Conservation (phyloP, 352 stramenopile genomes). For the Globisporangium spiculum region DNA sequence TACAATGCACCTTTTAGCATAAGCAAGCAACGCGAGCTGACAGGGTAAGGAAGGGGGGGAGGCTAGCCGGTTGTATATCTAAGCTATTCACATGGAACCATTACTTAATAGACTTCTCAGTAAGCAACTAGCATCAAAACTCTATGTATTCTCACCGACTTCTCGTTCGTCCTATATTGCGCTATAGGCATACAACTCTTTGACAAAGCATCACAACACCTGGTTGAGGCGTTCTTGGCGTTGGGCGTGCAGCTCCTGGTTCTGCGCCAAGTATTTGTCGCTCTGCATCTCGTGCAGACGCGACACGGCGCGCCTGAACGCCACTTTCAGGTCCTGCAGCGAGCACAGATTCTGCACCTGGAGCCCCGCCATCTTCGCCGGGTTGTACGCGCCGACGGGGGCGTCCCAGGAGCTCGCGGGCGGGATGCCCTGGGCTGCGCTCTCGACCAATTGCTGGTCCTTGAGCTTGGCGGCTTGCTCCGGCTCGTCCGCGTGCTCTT, state of each 20-base stretch:
- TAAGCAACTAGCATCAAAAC: neutral
- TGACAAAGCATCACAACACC: constrained; percentile 11
- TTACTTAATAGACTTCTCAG: neutral
- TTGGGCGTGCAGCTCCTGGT: constrained; percentile 26
- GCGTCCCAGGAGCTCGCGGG: constrained; percentile 67
- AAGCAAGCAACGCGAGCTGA: neutral
- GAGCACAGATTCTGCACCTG: constrained; percentile 64
- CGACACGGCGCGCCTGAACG: constrained; percentile 77
- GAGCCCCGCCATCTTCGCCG: constrained; percentile 51
- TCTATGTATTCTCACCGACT: neutral
- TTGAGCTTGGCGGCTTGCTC: constrained; percentile 38
- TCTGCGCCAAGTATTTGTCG: constrained; percentile 58
- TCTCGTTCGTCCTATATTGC: neutral
- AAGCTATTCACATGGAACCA: neutral
- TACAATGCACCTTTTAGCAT: neutral
- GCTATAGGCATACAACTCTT: neutral
- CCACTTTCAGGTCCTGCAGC: constrained; percentile 69
- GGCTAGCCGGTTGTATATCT: neutral
- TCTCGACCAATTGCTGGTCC: constrained; percentile 26
- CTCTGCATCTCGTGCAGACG: constrained; percentile 88
- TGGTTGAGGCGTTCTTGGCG: constrained; percentile 28
- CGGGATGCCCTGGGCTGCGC: constrained; percentile 43
- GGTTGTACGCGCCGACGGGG: constrained; percentile 52
- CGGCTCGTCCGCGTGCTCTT: constrained; percentile 14
- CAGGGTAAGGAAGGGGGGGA: neutral